phyloP scores from a whole-genome alignment of 2,329 filamentous ascomycete species.

The Pseudogymnoascus sp. region DNA sequence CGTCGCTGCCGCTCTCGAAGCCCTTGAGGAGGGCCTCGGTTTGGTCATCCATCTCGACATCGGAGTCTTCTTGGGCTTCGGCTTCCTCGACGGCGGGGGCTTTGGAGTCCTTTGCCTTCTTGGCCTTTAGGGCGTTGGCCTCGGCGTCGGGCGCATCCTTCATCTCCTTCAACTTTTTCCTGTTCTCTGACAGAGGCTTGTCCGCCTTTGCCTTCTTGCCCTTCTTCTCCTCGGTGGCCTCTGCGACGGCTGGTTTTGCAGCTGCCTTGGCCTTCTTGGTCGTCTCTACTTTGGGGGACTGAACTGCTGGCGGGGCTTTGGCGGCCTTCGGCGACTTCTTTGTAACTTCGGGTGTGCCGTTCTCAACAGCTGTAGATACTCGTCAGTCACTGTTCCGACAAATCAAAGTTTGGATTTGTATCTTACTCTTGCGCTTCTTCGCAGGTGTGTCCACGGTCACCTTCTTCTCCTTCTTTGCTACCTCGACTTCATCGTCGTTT shows the following conservation, averaged over 20 bases:
- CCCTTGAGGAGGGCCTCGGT: constrained; percentile 46
- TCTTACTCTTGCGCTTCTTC: constrained; percentile 31
- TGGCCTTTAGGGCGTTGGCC: constrained; percentile 15
- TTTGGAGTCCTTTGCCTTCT: constrained; percentile 20
- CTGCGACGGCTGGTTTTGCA: constrained; percentile 16
- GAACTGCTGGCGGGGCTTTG: constrained; percentile 13
- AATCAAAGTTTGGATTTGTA: background rate
- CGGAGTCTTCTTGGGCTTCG: constrained; percentile 29
- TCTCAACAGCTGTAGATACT: constrained; percentile 24
- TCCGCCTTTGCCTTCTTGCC: constrained; percentile 16
- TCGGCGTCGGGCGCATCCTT: constrained; percentile 15
- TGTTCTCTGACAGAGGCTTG: constrained; percentile 10
- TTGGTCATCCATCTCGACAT: constrained; percentile 36
- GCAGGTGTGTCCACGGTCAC: constrained; percentile 19
- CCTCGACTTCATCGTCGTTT: constrained; percentile 28
- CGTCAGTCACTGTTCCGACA: background rate
- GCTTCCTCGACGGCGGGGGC: constrained; percentile 17
- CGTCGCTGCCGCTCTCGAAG: constrained; percentile 47
- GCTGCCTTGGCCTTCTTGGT: constrained; percentile 29
- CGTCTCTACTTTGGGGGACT: constrained; percentile 26
- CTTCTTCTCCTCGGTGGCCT: constrained; percentile 21
- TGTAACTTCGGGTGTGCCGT: constrained; percentile 23
- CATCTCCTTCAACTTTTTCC: constrained; percentile 18
- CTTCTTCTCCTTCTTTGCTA: constrained; percentile 35
- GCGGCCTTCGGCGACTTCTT: constrained; percentile 30